Percentiles rank a stretch among this genome's conserved stretches.
These are phyloP conservation scores for Bauhinia variegata DNA, from an alignment of 306 rosid genomes.

Conservation along the genomic window DNA sequence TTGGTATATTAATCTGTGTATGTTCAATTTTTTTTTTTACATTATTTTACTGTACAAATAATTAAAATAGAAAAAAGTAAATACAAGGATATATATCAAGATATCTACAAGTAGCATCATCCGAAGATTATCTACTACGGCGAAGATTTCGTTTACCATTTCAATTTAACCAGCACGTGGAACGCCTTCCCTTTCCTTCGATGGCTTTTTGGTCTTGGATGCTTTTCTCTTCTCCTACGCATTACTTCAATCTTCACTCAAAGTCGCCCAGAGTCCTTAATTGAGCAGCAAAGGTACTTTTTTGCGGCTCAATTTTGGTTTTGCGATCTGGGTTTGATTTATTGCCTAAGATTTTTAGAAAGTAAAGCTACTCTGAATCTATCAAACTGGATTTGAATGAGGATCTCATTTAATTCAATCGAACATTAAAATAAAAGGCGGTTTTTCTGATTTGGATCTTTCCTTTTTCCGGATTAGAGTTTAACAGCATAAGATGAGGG, in stretches of 20 bases:
- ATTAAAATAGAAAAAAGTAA: no score
- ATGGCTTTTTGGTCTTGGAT: slow-evolving; percentile 13
- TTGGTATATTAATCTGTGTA: no score
- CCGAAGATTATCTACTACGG: not conserved
- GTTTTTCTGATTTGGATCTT: slow-evolving; percentile 33
- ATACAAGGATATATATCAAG: no score
- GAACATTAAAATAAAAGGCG: not conserved
- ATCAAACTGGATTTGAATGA: not conserved
- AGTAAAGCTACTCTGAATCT: not conserved
- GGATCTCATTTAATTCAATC: slow-evolving; percentile 11
- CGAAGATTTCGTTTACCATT: slow-evolving; percentile 31
- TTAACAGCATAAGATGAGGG: slow-evolving; percentile 42
- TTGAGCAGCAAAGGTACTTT: slow-evolving; percentile 28
- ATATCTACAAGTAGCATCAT: no score
- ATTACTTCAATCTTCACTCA: slow-evolving; percentile 34
- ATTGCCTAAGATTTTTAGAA: not conserved
- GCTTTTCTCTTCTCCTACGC: slow-evolving; percentile 21
- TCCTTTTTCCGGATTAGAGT: slow-evolving; percentile 19
- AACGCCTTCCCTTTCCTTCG: slow-evolving; percentile 40
- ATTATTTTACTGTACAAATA: no score
- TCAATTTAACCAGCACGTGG: slow-evolving; percentile 41
- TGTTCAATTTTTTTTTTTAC: no score
- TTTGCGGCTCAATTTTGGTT: not conserved
- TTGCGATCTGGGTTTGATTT: slow-evolving; percentile 43
- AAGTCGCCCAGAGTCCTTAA: slow-evolving; percentile 25